Conservation (phyloP, 1,284 basidiomycete genomes). For the Trichosporon asahii region DNA sequence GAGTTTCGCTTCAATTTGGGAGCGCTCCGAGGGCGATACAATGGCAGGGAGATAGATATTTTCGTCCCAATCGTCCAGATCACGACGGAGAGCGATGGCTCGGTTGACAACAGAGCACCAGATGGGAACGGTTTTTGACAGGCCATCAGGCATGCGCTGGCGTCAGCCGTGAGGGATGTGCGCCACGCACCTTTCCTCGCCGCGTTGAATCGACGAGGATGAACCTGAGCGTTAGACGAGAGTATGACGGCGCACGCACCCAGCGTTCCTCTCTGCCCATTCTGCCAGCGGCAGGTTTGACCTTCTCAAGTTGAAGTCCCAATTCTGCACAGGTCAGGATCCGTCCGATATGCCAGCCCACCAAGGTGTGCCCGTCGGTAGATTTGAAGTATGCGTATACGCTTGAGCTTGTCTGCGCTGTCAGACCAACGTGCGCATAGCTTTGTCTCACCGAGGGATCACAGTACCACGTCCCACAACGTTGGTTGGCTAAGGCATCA, state of each 20-base stretch:
- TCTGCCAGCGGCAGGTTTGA: conserved; percentile 79
- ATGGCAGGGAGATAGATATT: conserved; percentile 45
- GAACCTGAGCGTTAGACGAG: conserved; percentile 59
- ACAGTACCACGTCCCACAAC: conserved; percentile 93
- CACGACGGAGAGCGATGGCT: conserved; percentile 54
- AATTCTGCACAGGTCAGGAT: conserved; percentile 53
- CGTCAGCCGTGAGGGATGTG: not conserved
- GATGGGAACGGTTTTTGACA: conserved; percentile 90
- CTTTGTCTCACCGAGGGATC: conserved; percentile 58
- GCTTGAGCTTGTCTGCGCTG: conserved; percentile 44
- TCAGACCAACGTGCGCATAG: conserved; percentile 12
- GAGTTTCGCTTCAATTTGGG: conserved; percentile 55
- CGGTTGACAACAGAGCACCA: conserved; percentile 93
- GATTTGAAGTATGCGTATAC: conserved; percentile 87
- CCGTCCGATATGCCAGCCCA: conserved; percentile 32
- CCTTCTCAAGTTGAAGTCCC: conserved; percentile 80
- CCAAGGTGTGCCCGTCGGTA: conserved; percentile 83
- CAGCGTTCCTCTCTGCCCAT: conserved; percentile 58
- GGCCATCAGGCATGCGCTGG: conserved; percentile 80
- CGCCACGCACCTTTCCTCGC: conserved; percentile 64
- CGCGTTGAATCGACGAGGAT: conserved; percentile 90
- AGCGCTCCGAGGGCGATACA: conserved; percentile 46
- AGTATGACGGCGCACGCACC: conserved; percentile 54
- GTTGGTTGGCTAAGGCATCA: conserved; percentile 82
- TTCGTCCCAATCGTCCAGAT: conserved; percentile 30